Percentiles rank a stretch among this genome's conserved stretches.
These are phyloP conservation scores for Zostera marina DNA, from an alignment of 116 monocot genomes.

Conservation along the genomic window DNA sequence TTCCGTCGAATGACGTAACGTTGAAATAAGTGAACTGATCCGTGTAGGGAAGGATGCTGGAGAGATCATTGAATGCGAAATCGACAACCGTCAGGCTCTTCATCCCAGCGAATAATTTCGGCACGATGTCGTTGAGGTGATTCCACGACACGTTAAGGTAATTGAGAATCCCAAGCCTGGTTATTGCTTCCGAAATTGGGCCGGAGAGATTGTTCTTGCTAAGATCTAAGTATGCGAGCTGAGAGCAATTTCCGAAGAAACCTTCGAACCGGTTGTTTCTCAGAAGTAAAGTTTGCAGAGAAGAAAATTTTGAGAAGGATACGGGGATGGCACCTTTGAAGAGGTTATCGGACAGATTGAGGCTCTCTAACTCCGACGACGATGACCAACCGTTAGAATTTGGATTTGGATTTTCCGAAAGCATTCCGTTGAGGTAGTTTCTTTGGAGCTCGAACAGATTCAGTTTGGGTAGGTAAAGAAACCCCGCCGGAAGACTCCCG, in stretches of 20 bases:
- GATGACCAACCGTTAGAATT: constrained; percentile 50
- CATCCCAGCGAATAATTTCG: constrained; percentile 49
- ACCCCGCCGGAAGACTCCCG: constrained; percentile 56
- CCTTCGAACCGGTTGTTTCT: constrained; percentile 31
- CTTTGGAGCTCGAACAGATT: constrained; percentile 60
- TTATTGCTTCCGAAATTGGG: too few relatives aligned
- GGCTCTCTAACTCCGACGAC: constrained; percentile 41
- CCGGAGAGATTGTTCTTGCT: too few relatives aligned
- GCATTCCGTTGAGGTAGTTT: constrained; percentile 59
- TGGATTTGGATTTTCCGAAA: constrained; percentile 35
- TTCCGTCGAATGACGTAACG: constrained; percentile 40
- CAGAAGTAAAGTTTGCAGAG: too few relatives aligned
- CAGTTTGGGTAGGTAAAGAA: constrained; percentile 65
- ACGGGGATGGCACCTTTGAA: constrained; percentile 38
- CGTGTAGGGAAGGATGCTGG: constrained; percentile 50
- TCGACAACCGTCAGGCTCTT: constrained; percentile 74
- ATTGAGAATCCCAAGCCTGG: too few relatives aligned
- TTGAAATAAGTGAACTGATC: constrained; percentile 76
- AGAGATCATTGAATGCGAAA: constrained; percentile 73
- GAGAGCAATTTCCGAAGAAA: constrained; percentile 14
- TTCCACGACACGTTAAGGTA: too few relatives aligned
- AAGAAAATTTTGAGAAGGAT: too few relatives aligned
- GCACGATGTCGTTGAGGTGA: constrained; percentile 47
- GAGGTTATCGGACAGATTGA: constrained; percentile 47
- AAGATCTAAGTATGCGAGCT: constrained; percentile 42